Conservation (phyloP, 225 moss, liverwort and hornwort genomes). For the Bryoerythrophyllum caledonicum region DNA sequence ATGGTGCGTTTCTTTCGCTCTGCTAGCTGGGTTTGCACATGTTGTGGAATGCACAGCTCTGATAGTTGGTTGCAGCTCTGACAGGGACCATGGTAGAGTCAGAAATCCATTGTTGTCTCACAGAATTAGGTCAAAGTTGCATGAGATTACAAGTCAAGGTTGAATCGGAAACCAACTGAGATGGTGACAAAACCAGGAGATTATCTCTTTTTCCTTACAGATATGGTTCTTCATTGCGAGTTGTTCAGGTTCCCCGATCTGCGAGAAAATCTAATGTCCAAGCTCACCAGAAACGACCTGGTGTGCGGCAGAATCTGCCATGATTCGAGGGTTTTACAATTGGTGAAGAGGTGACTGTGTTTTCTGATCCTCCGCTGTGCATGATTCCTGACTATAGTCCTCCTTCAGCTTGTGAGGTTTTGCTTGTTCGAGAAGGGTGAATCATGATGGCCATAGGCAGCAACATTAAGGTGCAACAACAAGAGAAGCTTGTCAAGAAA, state of each 20-base stretch:
- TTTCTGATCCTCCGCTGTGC: background rate
- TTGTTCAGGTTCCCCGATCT: background rate
- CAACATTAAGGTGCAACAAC: constrained; percentile 27
- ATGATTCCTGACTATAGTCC: background rate
- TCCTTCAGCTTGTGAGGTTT: background rate
- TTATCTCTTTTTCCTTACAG: background rate
- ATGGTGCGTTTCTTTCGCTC: constrained; percentile 15
- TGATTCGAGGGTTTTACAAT: constrained; percentile 15
- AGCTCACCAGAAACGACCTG: constrained; percentile 9
- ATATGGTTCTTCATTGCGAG: background rate
- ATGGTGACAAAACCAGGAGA: background rate
- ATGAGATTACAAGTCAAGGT: background rate
- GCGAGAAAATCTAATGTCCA: constrained; percentile 3
- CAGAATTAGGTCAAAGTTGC: constrained; percentile 23
- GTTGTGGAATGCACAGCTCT: background rate
- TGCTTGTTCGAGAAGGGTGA: constrained; percentile 7
- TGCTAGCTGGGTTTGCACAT: background rate
- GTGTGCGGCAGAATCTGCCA: background rate
- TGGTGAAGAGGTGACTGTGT: constrained; percentile 16
- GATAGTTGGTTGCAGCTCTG: background rate
- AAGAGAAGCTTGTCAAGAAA: constrained; percentile 20
- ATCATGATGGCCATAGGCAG: constrained; percentile 32
- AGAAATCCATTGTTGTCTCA: background rate
- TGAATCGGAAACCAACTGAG: background rate
- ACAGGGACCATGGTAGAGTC: background rate